Conservation (phyloP, 768 basidiomycete species). For the Lactifluus volemus region DNA sequence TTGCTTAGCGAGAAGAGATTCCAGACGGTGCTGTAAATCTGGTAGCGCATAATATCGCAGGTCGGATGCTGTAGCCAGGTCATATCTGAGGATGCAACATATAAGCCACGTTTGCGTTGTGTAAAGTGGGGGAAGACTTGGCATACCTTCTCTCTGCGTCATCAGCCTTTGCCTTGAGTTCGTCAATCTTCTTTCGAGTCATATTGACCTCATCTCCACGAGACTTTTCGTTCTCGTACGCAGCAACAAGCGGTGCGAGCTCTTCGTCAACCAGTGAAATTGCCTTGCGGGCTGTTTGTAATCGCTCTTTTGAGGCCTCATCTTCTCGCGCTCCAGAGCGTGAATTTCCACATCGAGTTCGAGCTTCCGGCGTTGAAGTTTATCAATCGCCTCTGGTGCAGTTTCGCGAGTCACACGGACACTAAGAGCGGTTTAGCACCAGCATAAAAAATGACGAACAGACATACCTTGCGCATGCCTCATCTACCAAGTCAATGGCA, state of each 20-base stretch:
- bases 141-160: conserved; percentile 78
- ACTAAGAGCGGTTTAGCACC: conserved; percentile 30
- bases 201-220: conserved; percentile 72
- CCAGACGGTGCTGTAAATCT: conserved; percentile 68
- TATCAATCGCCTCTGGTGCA: conserved; percentile 88
- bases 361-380: conserved; percentile 77
- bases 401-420: conserved; percentile 92
- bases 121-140: neutral
- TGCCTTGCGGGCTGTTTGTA: conserved; percentile 62
- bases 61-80: conserved; percentile 74
- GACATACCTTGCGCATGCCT: conserved; percentile 77
- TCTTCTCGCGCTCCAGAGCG: conserved; percentile 89
- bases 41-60: conserved; percentile 89
- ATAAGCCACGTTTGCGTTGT: conserved; percentile 11
- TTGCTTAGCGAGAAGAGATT: conserved; percentile 65
- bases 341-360: conserved; percentile 94
- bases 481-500: conserved; percentile 89
- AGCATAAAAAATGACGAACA: neutral
- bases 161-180: conserved; percentile 84
- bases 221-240: conserved; percentile 81
- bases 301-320: conserved; percentile 74
- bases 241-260: conserved; percentile 70
- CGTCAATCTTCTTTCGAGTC: conserved; percentile 77
- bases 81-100: conserved; percentile 24
- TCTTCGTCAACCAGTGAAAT: conserved; percentile 81